Evolutionary conservation across 768 basidiomycete genomes (phyloP).

Genomic region (Saitozyma podzolica): DNA sequence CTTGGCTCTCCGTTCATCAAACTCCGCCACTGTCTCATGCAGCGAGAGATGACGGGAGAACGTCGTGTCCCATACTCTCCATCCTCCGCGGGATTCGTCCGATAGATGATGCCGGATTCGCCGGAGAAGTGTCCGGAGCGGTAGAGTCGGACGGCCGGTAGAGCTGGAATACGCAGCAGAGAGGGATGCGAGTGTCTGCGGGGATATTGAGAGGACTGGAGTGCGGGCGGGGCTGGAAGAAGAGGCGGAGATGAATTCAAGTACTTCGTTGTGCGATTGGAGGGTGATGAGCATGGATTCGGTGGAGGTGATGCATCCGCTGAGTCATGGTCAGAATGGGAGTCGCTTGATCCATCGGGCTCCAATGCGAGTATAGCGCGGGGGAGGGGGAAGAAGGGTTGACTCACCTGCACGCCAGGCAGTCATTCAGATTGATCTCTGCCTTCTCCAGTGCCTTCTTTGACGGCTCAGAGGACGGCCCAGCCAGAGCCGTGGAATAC

Average conservation of each 20-base stretch:
- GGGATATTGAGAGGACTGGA: conserved; percentile 82
- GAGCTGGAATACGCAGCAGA: conserved; percentile 58
- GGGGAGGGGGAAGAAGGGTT: not conserved
- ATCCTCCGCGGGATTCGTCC: conserved; percentile 29
- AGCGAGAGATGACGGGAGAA: conserved; percentile 87
- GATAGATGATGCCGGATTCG: conserved; percentile 52
- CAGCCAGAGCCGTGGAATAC: conserved; percentile 28
- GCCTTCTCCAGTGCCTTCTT: conserved; percentile 79
- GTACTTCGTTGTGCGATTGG: conserved; percentile 90
- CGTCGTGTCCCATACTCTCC: conserved; percentile 81
- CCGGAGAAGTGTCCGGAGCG: conserved; percentile 65
- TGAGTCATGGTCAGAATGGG: conserved; percentile 46
- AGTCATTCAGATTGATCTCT: conserved; percentile 94
- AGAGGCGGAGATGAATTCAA: conserved; percentile 63
- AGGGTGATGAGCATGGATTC: conserved; percentile 95
- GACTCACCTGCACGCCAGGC: conserved; percentile 91
- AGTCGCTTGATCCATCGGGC: not conserved
- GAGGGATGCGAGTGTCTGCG: conserved; percentile 80
- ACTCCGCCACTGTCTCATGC: conserved; percentile 77
- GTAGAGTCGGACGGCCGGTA: conserved; percentile 26
- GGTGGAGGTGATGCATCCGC: conserved; percentile 97
- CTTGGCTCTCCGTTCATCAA: conserved; percentile 64
- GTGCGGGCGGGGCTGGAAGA: conserved; percentile 49
- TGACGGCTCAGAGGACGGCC: conserved; percentile 27
- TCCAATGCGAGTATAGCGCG: not conserved